These are phyloP conservation scores for Hemileccinum rubropunctum DNA, from an alignment of 768 basidiomycete genomes.

Conservation along the genomic window DNA sequence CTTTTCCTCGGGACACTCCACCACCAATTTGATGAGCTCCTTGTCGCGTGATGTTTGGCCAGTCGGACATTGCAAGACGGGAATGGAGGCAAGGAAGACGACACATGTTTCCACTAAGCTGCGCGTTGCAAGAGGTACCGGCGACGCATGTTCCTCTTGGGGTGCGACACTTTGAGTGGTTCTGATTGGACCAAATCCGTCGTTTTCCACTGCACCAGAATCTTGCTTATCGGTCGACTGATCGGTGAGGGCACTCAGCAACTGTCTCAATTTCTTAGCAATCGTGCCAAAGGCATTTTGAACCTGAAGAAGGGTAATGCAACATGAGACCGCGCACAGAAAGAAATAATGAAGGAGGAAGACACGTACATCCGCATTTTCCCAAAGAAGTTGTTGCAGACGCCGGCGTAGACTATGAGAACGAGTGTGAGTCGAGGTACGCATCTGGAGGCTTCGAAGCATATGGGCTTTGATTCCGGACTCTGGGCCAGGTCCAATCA, in stretches of 20 bases:
- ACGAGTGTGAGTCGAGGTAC: slow-evolving; percentile 7
- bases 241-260: slow-evolving; percentile 38
- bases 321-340: background rate
- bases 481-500: slow-evolving; percentile 43
- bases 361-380: slow-evolving; percentile 59
- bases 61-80: slow-evolving; percentile 56
- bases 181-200: slow-evolving; percentile 57
- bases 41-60: slow-evolving; percentile 62
- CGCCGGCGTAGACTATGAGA: slow-evolving; percentile 28
- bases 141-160: slow-evolving; percentile 29
- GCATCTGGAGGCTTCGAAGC: slow-evolving; percentile 36
- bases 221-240: slow-evolving; percentile 17
- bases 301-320: slow-evolving; percentile 37
- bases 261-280: slow-evolving; percentile 35
- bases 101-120: slow-evolving; percentile 52
- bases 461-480: slow-evolving; percentile 66
- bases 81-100: slow-evolving; percentile 58
- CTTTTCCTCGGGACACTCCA: slow-evolving; percentile 47
- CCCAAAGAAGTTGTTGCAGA: slow-evolving; percentile 64
- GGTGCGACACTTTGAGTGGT: slow-evolving; percentile 34
- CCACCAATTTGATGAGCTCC: slow-evolving; percentile 52
- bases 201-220: slow-evolving; percentile 42
- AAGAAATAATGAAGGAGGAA: background rate
- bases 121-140: slow-evolving; percentile 27
- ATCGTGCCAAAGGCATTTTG: slow-evolving; percentile 43